These are phyloP conservation scores for Globisporangium middletonii DNA, from an alignment of 352 stramenopile species.

Conservation along the genomic window DNA sequence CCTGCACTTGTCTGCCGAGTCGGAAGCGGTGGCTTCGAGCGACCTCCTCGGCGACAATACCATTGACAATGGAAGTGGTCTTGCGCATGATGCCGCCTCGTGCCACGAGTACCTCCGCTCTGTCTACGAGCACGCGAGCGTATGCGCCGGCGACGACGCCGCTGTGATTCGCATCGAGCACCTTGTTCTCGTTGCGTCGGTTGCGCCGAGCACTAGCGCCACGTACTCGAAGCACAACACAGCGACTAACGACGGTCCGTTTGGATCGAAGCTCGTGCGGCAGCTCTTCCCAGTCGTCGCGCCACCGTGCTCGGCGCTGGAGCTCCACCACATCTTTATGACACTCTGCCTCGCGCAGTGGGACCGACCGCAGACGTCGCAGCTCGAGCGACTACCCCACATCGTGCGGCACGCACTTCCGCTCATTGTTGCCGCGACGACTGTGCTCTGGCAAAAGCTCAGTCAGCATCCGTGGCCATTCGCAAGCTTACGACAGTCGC, in stretches of 20 bases:
- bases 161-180: slow-evolving; percentile 22
- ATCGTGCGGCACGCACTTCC: slow-evolving; percentile 19
- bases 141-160: slow-evolving; percentile 17
- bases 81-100: slow-evolving; percentile 6
- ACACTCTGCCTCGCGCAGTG: slow-evolving; percentile 11
- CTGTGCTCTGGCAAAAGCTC: slow-evolving; percentile 49
- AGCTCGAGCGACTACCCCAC: slow-evolving; percentile 11
- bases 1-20: slow-evolving; percentile 28
- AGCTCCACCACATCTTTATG: slow-evolving; percentile 32
- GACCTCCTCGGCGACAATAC: too few relatives aligned
- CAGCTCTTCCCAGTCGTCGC: slow-evolving; percentile 32
- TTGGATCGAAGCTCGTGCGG: slow-evolving; percentile 8
- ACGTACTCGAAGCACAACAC: neutral
- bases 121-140: slow-evolving; percentile 22
- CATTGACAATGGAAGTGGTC: too few relatives aligned
- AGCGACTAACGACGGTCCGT: neutral
- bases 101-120: slow-evolving; percentile 29
- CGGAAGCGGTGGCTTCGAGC: too few relatives aligned
- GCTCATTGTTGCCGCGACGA: slow-evolving; percentile 29
- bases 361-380: neutral
- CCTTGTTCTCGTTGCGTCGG: slow-evolving; percentile 30
- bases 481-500: neutral
- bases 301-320: slow-evolving; percentile 14
- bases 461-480: neutral
- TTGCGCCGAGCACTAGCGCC: neutral